Percentiles rank a stretch among this genome's conserved stretches.
phyloP scores from a whole-genome alignment of 495 filamentous ascomycete species.

The Trichocladium antarcticum region DNA sequence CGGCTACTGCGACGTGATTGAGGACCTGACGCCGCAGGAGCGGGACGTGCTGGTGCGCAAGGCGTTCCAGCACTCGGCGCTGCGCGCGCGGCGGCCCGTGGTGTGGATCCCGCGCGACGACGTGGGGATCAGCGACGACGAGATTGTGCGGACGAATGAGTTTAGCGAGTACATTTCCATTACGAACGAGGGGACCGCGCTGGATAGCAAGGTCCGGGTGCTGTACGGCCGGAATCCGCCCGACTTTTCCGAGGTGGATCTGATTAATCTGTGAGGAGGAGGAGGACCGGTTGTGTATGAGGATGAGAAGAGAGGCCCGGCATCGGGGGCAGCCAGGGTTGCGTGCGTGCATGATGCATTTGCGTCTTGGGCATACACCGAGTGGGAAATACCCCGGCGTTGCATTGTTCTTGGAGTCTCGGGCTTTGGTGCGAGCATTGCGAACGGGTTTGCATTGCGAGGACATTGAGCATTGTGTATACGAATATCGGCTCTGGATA shows the following conservation, averaged over 20 bases:
- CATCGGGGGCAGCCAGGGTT: too few relatives aligned
- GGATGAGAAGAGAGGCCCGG: too few relatives aligned
- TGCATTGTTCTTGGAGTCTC: background rate
- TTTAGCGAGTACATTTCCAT: conserved; percentile 85
- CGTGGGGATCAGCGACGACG: conserved; percentile 83
- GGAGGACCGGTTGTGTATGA: background rate
- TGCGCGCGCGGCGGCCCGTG: conserved; percentile 73
- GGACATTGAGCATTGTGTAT: background rate
- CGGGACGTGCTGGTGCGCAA: conserved; percentile 75
- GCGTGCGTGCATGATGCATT: background rate
- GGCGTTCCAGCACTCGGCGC: conserved; percentile 83
- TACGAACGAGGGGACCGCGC: conserved; percentile 77
- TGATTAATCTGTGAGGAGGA: conserved; percentile 60
- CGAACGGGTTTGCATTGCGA: background rate
- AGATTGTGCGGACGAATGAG: conserved; percentile 63
- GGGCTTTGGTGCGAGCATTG: background rate
- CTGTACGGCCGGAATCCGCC: conserved; percentile 81
- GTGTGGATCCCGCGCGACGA: conserved; percentile 94
- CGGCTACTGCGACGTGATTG: conserved; percentile 80
- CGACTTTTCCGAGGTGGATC: conserved; percentile 82
- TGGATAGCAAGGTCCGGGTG: conserved; percentile 76
- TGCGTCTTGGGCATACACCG: background rate
- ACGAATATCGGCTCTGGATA: background rate
- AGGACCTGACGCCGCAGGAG: conserved; percentile 87
- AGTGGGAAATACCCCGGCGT: conserved; percentile 6